Base-by-base conservation (phyloP, 495 filamentous ascomycete genomes). In the Aspergillus cavernicola region DNA sequence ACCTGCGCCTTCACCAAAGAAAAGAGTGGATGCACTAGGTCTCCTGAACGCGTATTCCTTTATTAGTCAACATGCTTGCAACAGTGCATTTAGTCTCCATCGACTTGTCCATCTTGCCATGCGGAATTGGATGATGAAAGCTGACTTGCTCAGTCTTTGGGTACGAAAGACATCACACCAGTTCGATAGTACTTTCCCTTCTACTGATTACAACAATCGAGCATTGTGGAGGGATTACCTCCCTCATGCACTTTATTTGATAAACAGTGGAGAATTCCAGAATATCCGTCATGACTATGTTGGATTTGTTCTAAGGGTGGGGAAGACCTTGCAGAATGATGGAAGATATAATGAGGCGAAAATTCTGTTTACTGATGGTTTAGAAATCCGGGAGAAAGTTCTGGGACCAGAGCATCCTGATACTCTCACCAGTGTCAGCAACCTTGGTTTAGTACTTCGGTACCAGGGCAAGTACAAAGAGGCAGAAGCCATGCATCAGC, bases 11-110 rank as follows among this genome's bases (percentile, higher is more conserved):
- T 18, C 15, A 43, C 58, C 59, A 33, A 48, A 42, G n/a, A 51
- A 48, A 32, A 33, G 2, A 13, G 19, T 15, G 6, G 52, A 61
- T 45, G 62, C 62, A 10, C 28, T 65, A 16, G 59, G 63, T 5
- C 23, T 58, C 26, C 49, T 66, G 3, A 60, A 40, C 6, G 63
- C 54, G 2, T 66, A 61, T 36, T 60, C 60, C 13, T 66, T 66
- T 35, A 56, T 63, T 26, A 55, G 29, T n/a, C 35, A 39, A 19
- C 57, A 62, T 7, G 10, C 20, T 22, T 40, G 26, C 1, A 40
- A 42, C 23, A 20, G 31, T 8, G 2, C 12, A 4, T 42, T 62
- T 12, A 52, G 36, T 33, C 41, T 65, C 9, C 62, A 65, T 39
- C 51, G 54, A 18, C 45, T 65, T 13, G 62, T 65, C 4, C 57